phyloP scores from a whole-genome alignment of 2,329 filamentous ascomycete genomes.

The Fusarium globosum region DNA sequence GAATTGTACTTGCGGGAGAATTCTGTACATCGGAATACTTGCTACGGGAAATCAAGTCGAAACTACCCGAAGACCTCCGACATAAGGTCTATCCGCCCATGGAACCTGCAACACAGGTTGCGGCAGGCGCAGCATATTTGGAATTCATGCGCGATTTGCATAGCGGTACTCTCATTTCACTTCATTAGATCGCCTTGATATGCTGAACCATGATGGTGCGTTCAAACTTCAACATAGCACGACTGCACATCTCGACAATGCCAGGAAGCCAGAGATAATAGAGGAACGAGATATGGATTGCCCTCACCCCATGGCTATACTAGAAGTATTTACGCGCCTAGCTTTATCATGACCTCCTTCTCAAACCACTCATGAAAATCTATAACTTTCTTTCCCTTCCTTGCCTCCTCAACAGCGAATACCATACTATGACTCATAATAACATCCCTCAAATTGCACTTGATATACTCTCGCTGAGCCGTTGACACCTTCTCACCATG shows the following conservation, averaged over 20 bases:
- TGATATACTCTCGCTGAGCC: background rate
- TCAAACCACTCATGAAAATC: background rate
- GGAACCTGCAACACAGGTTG: background rate
- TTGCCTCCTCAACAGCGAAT: background rate
- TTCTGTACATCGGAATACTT: background rate
- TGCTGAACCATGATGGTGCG: too few species aligned
- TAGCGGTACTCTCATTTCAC: too few species aligned
- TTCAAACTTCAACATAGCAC: too few species aligned
- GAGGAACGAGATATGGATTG: rapidly evolving
- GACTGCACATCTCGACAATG: too few species aligned
- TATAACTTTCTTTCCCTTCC: background rate
- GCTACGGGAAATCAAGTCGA: background rate
- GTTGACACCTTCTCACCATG: background rate
- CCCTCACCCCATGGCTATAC: rapidly evolving
- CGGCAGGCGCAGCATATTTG: background rate
- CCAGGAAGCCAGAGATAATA: background rate
- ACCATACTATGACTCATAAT: background rate
- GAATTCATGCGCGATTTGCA: background rate
- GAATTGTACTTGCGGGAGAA: background rate
- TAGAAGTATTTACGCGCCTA: rapidly evolving
- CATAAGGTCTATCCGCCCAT: background rate
- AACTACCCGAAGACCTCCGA: background rate
- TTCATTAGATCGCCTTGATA: too few species aligned
- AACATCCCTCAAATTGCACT: background rate
- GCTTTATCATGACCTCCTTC: background rate